Base-by-base conservation (phyloP, 2,329 filamentous ascomycete species). In the Helicocarpus griseus region DNA sequence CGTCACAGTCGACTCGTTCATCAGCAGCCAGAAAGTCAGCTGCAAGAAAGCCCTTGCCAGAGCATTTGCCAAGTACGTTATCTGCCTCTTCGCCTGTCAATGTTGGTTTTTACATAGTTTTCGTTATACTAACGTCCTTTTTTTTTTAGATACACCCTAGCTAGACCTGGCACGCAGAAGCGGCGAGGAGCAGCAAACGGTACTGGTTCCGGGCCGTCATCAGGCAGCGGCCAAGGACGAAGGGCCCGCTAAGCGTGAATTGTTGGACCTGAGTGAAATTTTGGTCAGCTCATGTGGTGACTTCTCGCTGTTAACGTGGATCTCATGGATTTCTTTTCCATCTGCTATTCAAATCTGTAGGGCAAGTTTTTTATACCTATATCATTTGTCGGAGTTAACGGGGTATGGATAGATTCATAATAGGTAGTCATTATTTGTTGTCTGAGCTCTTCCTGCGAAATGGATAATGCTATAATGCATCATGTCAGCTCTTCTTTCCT, bases 11-110 rank as follows among this genome's bases (percentile, higher is more conserved):
- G 90, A 97, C 59, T 94, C 87, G 51, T 98, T 98, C 64, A 88
- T 98, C 40, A 88, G 87, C 55, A 94, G 87, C 61, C 93, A 98
- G 69, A 98, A 98, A 75, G 82, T 97, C 62, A 95, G 88, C 73
- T 93, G 88, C 73, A 98, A 97, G 79, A 96, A 95, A 77, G 89
- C 93, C 14, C 78, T 98, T 41, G 87, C 89, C 0, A 79, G 93
- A 54, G 89, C 93, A 4, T 98, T 98, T 74, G 89, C 93, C 63
- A 98, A 98, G 75, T 98, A 97, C 66, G 87, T 85, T 1, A 68
- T 83, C 48, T 74, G n/a, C 9, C 41, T 36, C 14, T 31, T 28
- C 19, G 4, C 17, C 22, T 8, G 4, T 5, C 19, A 17, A 24
- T 41, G 8, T n/a, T 19, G 9, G 17, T 1, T 7, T n/a, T 31